Evolutionary conservation across 805 yeast genomes (phyloP), one percentile per base, ranked within the genome.

Genomic region (Saccharomycopsis schoenii): DNA sequence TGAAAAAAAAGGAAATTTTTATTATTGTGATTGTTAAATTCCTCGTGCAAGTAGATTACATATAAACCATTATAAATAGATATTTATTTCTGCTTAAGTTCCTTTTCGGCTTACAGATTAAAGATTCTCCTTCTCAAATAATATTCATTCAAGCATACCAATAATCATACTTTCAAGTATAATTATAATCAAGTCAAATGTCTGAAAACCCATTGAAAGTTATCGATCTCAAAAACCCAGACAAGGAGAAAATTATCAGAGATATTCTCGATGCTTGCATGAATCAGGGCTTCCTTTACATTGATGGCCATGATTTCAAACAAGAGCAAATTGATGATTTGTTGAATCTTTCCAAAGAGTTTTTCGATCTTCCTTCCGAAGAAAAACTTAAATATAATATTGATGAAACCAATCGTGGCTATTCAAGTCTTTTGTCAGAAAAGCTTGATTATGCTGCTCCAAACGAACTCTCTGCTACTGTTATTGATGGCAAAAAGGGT

Each of bases 241-340:
- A 76, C 61, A 72, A 75, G 58, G 69, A 71, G 25, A 60, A 67
- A 6, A 77, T 85, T 0, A 86, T 84, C 0, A 76, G 74, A 8
- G 73, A 78, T 61, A 75, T 87, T 29, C 74, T 84, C 2, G 73
- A 76, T 8, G 89, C 89, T 1, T 86, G 86, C 11, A 72, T 78
- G n/a, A 71, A 80, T 1, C 85, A 83, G 64, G 90, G 90, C 1
- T 85, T 85, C 67, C 71, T 85, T 15, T 83, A 83, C 61, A 75
- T 85, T 4, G 87, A 84, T 65, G 90, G 90, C 6, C 86, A 84
- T 65, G 84, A 77, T n/a, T 83, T 85, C 67, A 71, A 80, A 0
- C 79, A 77, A 62, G 69, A 73, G 8, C 88, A 85, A 61, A 84
- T 85, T 12, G 77, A 79, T 51, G 69, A 69, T 1, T 68, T 80